Evolutionary conservation across 2,329 filamentous ascomycete genomes (phyloP).

Genomic region (Mariannaea elegans): DNA sequence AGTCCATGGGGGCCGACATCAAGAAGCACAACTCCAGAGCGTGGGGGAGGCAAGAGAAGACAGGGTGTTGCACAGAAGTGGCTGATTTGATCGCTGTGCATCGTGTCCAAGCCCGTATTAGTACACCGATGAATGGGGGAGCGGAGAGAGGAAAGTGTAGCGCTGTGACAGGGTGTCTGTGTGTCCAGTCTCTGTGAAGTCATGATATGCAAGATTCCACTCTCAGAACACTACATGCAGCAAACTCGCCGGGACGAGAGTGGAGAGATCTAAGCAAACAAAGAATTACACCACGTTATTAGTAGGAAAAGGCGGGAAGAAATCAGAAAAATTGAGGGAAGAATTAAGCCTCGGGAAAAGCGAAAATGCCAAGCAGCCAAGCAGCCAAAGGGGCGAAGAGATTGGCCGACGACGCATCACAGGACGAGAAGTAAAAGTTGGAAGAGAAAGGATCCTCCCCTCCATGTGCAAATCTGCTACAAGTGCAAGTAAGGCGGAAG

Average conservation of each 20-base stretch:
- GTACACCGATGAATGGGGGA: background rate
- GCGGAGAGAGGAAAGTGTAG: background rate
- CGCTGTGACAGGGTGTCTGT: background rate
- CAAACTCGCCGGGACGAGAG: background rate
- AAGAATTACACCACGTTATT: constrained; percentile 1
- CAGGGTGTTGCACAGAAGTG: background rate
- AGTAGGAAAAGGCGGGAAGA: background rate
- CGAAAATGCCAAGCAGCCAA: constrained; percentile 19
- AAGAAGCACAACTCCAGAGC: background rate
- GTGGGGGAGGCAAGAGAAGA: background rate
- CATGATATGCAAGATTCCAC: background rate
- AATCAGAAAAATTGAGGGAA: background rate
- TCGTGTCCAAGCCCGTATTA: constrained; percentile 1
- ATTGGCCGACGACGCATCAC: constrained; percentile 16
- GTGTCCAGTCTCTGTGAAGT: background rate
- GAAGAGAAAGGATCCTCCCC: background rate
- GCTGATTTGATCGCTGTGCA: constrained; percentile 15
- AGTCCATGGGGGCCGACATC: no score
- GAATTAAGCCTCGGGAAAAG: background rate
- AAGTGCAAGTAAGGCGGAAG: background rate
- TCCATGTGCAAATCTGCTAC: background rate
- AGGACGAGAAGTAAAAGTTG: background rate
- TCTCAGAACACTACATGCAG: background rate
- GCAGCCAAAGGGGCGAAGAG: constrained; percentile 6
- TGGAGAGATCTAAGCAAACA: background rate